Evolutionary conservation across 139 green algal species (phyloP).

Genomic region (Coelastrella sp.): DNA sequence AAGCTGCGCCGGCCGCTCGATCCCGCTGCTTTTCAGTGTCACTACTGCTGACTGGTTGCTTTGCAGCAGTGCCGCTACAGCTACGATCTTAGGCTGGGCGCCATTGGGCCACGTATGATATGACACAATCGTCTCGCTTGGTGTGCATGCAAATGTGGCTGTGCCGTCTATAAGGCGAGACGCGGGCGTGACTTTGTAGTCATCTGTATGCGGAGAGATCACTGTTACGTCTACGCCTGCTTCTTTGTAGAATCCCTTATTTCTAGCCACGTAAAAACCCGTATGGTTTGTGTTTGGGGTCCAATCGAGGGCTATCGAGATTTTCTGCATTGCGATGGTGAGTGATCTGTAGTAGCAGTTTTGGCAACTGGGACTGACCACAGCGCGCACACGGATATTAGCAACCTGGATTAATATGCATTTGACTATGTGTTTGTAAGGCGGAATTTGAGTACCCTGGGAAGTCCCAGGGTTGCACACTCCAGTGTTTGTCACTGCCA

Average conservation of each 20-base stretch:
- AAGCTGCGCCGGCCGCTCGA: constrained; percentile 71
- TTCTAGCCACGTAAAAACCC: constrained; percentile 65
- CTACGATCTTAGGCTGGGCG: constrained; percentile 62
- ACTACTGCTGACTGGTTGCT: constrained; percentile 78
- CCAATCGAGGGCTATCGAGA: constrained; percentile 86
- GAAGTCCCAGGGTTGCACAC: too few relatives aligned
- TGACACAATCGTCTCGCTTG: constrained; percentile 64
- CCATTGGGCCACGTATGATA: constrained; percentile 61
- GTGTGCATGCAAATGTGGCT: constrained; percentile 69
- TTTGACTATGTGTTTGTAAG: too few relatives aligned
- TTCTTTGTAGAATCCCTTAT: constrained; percentile 66
- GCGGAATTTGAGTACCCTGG: too few relatives aligned
- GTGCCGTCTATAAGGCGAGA: constrained; percentile 55
- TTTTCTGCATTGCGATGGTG: neutral
- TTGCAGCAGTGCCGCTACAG: constrained; percentile 77
- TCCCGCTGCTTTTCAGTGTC: constrained; percentile 73
- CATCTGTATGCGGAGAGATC: constrained; percentile 66
- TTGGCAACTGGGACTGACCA: neutral
- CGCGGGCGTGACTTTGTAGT: constrained; percentile 78
- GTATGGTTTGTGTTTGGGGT: constrained; percentile 89
- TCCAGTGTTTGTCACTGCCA: too few relatives aligned
- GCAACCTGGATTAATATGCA: neutral
- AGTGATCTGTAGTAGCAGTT: neutral
- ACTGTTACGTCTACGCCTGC: constrained; percentile 64
- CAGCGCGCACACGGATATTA: neutral